These are phyloP conservation scores for Themeda triandra DNA, from an alignment of 176 grass and related monocot species.

Conservation along the genomic window DNA sequence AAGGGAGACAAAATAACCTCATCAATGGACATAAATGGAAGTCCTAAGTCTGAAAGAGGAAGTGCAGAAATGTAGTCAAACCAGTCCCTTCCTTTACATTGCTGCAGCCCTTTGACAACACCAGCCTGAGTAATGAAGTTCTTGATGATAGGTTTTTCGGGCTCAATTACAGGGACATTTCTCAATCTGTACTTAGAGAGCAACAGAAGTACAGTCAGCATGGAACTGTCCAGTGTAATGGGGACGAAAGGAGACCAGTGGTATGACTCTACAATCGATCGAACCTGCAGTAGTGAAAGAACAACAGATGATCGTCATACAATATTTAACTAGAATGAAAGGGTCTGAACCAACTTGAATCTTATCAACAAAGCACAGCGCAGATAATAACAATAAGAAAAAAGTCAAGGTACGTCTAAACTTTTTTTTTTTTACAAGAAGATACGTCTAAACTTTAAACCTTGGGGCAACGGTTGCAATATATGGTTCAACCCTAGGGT, in stretches of 20 bases:
- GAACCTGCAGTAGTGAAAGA: conserved; percentile 51
- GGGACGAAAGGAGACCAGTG: conserved; percentile 77
- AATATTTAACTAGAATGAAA: conserved; percentile 19
- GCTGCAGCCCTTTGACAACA: conserved; percentile 74
- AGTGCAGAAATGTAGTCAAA: conserved; percentile 83
- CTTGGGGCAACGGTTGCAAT: not conserved
- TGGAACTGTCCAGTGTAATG: conserved; percentile 61
- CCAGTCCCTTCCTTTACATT: conserved; percentile 96
- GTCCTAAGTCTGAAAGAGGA: conserved; percentile 79
- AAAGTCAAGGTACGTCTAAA: not conserved
- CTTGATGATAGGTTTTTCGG: conserved; percentile 59
- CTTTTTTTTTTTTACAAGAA: too few species aligned
- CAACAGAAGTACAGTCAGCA: conserved; percentile 82
- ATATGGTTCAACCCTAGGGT: not conserved
- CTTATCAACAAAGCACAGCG: not conserved
- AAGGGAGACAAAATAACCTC: conserved; percentile 58
- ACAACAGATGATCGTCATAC: not conserved
- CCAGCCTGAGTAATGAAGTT: conserved; percentile 95
- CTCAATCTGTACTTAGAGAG: conserved; percentile 96
- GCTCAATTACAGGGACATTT: conserved; percentile 82
- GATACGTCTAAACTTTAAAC: not conserved
- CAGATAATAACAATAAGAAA: not conserved
- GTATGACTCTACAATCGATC: conserved; percentile 64
- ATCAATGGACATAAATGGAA: conserved; percentile 90
- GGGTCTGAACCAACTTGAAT: not conserved